Evolutionary conservation across 2,329 filamentous ascomycete genomes (phyloP).

Genomic region (Coniosporium tulheliwenetii): DNA sequence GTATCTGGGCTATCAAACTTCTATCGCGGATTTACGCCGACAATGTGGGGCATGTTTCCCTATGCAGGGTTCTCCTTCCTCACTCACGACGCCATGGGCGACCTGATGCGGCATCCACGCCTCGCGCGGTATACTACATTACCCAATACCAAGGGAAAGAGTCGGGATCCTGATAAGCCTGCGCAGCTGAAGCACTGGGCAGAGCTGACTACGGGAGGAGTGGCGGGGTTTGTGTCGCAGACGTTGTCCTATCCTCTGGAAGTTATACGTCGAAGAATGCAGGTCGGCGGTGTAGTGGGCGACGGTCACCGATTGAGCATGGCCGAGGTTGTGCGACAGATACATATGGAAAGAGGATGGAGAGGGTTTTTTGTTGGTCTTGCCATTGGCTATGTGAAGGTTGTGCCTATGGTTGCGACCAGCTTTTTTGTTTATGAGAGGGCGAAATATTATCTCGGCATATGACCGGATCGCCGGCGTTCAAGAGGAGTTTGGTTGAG

Average conservation of each 20-base stretch:
- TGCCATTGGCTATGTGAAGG: slow-evolving; percentile 88
- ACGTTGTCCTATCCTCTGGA: slow-evolving; percentile 89
- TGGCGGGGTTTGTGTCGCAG: slow-evolving; percentile 80
- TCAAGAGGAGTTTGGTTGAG: no score
- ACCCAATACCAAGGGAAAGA: slow-evolving; percentile 26
- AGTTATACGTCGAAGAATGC: slow-evolving; percentile 84
- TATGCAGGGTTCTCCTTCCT: slow-evolving; percentile 94
- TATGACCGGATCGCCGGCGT: slow-evolving; percentile 15
- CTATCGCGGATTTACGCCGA: slow-evolving; percentile 85
- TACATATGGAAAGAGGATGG: slow-evolving; percentile 60
- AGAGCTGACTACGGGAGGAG: slow-evolving; percentile 67
- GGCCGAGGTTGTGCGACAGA: slow-evolving; percentile 58
- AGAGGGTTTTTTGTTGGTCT: slow-evolving; percentile 84
- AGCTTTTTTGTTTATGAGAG: slow-evolving; percentile 55
- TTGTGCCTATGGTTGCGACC: slow-evolving; percentile 74
- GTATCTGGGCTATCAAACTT: slow-evolving; percentile 70
- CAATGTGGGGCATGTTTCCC: slow-evolving; percentile 84
- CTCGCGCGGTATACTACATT: slow-evolving; percentile 63
- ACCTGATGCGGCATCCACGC: slow-evolving; percentile 56
- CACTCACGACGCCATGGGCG: slow-evolving; percentile 80
- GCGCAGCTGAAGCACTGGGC: slow-evolving; percentile 71
- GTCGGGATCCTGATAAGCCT: slow-evolving; percentile 36
- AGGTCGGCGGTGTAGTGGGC: slow-evolving; percentile 86
- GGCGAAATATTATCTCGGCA: slow-evolving; percentile 40
- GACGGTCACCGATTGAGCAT: slow-evolving; percentile 71